phyloP scores from a whole-genome alignment of 2,329 filamentous ascomycete species.

The Pseudogymnoascus sp. region DNA sequence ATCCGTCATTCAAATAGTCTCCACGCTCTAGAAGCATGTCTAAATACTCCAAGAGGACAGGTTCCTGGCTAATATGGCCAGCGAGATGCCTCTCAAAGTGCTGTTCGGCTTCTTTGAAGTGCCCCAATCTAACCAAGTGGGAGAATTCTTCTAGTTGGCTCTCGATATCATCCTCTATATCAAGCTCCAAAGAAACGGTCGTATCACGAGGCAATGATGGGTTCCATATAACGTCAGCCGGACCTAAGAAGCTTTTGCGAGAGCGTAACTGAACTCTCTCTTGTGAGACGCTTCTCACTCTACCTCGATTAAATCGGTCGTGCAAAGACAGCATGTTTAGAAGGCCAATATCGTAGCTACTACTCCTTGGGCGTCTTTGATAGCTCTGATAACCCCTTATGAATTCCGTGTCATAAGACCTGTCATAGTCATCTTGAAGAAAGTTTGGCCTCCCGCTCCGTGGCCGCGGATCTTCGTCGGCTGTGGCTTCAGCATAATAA shows the following conservation, averaged over 20 bases:
- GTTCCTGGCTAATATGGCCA: neutral
- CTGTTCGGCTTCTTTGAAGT: slow-evolving; percentile 16
- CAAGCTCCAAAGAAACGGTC: neutral
- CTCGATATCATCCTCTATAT: neutral
- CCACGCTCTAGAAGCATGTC: neutral
- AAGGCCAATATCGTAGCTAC: neutral
- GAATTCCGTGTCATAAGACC: neutral
- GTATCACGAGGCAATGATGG: neutral
- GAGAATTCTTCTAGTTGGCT: slow-evolving; percentile 17
- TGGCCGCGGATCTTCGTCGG: neutral
- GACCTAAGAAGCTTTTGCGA: neutral
- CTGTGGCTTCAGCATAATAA: neutral
- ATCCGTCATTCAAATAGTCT: neutral
- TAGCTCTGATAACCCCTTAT: neutral
- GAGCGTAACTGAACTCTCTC: neutral
- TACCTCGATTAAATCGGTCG: neutral
- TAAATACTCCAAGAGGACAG: neutral
- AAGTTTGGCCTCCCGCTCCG: neutral
- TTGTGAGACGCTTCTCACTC: neutral
- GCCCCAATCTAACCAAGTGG: slow-evolving; percentile 17
- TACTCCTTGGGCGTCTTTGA: neutral
- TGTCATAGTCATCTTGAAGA: neutral
- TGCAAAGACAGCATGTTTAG: neutral
- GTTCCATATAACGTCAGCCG: neutral
- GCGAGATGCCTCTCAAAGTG: slow-evolving; percentile 14